phyloP scores from a whole-genome alignment of 1,284 basidiomycete genomes.

The Fomitopsis schrenkii region DNA sequence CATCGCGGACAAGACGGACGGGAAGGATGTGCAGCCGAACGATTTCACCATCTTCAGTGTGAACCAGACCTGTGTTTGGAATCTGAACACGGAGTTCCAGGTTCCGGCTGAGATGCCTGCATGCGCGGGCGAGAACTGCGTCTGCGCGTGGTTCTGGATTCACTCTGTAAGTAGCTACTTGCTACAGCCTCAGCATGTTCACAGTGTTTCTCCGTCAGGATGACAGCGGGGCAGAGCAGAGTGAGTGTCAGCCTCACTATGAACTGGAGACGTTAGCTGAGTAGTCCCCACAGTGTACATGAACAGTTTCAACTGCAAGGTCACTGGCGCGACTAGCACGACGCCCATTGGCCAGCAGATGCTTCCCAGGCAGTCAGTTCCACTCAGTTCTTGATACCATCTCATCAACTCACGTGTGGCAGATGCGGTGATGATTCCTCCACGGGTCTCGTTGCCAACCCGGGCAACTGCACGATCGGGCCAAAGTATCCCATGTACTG shows the following conservation, averaged over 20 bases:
- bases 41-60: constrained; percentile 73
- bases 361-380: constrained; percentile 44
- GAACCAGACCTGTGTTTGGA: constrained; percentile 72
- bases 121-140: constrained; percentile 63
- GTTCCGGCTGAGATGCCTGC: constrained; percentile 64
- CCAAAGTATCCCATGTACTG: constrained; percentile 65
- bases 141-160: constrained; percentile 74
- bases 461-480: constrained; percentile 64
- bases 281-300: constrained; percentile 51
- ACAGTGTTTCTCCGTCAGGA: not conserved
- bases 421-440: constrained; percentile 54
- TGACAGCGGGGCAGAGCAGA: constrained; percentile 44
- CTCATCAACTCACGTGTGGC: constrained; percentile 29
- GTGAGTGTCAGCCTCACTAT: constrained; percentile 23
- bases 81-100: constrained; percentile 57
- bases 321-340: constrained; percentile 52
- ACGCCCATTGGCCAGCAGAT: constrained; percentile 48
- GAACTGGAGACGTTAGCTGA: not conserved
- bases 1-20: constrained; percentile 67
- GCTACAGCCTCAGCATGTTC: not conserved
- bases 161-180: constrained; percentile 39
- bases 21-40: constrained; percentile 48
- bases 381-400: too few species aligned
- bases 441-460: constrained; percentile 37
- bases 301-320: constrained; percentile 70